Evolutionary conservation across 1,139 yeast genomes (phyloP), one percentile per base, ranked within the genome.

Genomic region (Yarrowia galli): DNA sequence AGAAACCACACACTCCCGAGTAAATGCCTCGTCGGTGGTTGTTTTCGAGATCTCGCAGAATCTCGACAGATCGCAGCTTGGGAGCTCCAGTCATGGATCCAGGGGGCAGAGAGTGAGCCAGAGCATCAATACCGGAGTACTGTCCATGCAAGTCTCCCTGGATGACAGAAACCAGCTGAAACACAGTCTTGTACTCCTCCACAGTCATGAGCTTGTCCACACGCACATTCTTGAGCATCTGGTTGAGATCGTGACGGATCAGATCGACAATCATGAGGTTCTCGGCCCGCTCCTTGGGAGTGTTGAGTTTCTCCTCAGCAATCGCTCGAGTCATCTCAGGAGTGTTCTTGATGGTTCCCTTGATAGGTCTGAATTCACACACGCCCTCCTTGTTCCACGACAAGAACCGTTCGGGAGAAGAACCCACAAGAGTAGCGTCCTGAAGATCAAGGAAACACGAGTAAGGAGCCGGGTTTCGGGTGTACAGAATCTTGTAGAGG

Each of bases 71-170:
- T 69, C 97, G 83, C 74, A 89, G 90, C 79, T 96, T 96, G 1
- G 99, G 99, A 0, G 99, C 99, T 3, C 99, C 99, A 0, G 99
- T 96, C 99, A 96, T 96, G 1, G 98, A 93, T 0, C 99, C 99
- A 0, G 99, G 98, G 1, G 99, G 99, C 45, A 96, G 80, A 0
- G 97, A 87, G 69, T 87, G 87, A 28, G 87, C 85, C 22, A 95
- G 81, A 7, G 93, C 81, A 75, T 95, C 98, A 51, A 92, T 81
- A 0, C 98, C 99, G 36, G 83, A 81, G 73, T 84, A 88, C 20
- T 74, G 74, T 15, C 78, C 71, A 20, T 74, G 71, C 9, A 88
- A 80, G 32, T 81, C 77, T 0, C 98, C 98, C 68, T 82, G 85
- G 42, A 96, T 92, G 3, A 91, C 97, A 66, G 97, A 90, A 0